A percentile compares a stretch with the other conserved stretches of the same genome.
Evolutionary conservation across 202 grass and related monocot genomes (phyloP).

Genomic region (Carex sylvatica): DNA sequence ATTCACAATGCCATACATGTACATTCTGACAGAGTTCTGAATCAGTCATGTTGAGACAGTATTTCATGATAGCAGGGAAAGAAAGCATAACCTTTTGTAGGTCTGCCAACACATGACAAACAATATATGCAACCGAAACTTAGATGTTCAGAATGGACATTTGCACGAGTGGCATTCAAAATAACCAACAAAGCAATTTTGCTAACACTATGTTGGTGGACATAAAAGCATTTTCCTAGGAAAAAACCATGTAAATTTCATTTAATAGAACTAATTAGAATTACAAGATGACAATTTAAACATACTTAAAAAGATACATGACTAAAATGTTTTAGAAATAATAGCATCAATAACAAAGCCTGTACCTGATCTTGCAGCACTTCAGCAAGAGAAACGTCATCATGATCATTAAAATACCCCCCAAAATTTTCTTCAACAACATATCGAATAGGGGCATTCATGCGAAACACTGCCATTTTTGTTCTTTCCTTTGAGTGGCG

Average conservation of each 20-base stretch:
- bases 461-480: conserved; percentile 38
- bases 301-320: background rate
- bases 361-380: conserved; percentile 75
- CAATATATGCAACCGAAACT: background rate
- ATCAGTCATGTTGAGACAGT: background rate
- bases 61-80: background rate
- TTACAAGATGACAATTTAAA: conserved; percentile 10
- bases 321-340: background rate
- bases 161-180: background rate
- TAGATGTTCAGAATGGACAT: background rate
- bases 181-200: background rate
- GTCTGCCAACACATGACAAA: background rate
- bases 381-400: conserved; percentile 58
- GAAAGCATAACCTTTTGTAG: background rate
- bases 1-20: background rate
- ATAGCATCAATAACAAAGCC: background rate
- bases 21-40: background rate
- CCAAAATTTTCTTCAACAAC: conserved; percentile 56
- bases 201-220: background rate
- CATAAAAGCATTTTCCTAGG: background rate
- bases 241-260: background rate
- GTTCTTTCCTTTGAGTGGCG: conserved; percentile 31
- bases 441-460: conserved; percentile 44
- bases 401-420: conserved; percentile 50
- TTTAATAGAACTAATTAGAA: background rate